A percentile compares a stretch with the other conserved stretches of the same genome.
Conservation (phyloP, 2,329 filamentous ascomycete species). For the Fusarium sp. region DNA sequence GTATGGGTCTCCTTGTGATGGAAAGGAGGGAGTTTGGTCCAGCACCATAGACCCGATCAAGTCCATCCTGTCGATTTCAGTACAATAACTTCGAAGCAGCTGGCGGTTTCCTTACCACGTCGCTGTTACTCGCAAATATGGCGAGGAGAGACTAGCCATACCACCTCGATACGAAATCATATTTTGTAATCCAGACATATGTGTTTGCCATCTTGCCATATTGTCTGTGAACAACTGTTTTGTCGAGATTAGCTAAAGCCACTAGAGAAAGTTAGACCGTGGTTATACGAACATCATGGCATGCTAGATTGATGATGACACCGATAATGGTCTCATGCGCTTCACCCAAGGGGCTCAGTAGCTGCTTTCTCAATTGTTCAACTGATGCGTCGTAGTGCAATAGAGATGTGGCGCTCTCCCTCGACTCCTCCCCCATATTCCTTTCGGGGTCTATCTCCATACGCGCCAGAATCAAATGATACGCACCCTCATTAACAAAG, state of each 20-base stretch:
- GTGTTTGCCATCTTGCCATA: neutral
- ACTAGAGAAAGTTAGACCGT: neutral
- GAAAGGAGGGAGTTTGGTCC: neutral
- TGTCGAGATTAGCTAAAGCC: neutral
- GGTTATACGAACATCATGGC: neutral
- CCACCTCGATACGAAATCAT: conserved; percentile 1
- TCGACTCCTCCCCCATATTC: neutral
- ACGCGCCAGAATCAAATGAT: conserved; percentile 12
- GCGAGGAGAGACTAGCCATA: neutral
- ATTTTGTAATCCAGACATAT: neutral
- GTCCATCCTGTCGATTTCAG: neutral
- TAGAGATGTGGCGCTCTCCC: neutral
- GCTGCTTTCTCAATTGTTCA: neutral
- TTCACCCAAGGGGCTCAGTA: neutral
- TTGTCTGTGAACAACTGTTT: neutral
- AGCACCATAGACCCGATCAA: neutral
- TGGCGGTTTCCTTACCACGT: neutral
- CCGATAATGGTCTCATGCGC: conserved; percentile 2
- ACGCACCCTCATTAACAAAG: conserved; percentile 25
- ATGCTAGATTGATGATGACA: neutral
- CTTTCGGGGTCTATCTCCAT: neutral
- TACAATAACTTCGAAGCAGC: no score
- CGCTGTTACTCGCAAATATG: neutral
- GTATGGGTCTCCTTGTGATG: neutral
- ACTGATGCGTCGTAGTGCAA: neutral